These are phyloP conservation scores for Vitis hybrid DNA, from an alignment of 177 flowering plant genomes.

Conservation along the genomic window DNA sequence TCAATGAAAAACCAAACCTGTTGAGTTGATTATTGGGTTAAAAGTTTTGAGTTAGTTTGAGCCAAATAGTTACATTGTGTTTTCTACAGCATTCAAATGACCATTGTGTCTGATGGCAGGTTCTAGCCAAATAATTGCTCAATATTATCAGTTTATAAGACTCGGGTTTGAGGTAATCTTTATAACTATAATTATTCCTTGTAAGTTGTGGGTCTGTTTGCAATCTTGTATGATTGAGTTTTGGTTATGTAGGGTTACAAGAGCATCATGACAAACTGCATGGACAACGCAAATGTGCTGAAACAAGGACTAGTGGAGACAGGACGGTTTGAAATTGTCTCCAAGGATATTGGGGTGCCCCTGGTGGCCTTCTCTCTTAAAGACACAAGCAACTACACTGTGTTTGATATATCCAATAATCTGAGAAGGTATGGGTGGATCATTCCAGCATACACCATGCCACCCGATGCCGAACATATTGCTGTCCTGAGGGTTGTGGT, in stretches of 20 bases:
- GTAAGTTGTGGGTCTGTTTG: background rate
- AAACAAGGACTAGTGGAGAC: constrained; percentile 44
- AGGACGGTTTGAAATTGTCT: constrained; percentile 50
- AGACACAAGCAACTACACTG: constrained; percentile 42
- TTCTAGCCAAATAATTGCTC: constrained; percentile 67
- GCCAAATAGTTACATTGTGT: background rate
- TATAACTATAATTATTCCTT: background rate
- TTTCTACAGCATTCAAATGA: background rate
- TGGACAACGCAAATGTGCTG: constrained; percentile 43
- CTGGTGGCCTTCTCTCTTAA: constrained; percentile 60
- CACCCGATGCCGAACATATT: constrained; percentile 61
- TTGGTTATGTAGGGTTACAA: constrained; percentile 45
- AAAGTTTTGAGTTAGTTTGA: background rate
- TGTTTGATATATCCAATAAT: constrained; percentile 48
- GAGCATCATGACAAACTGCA: constrained; percentile 52
- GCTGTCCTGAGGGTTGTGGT: constrained; percentile 75
- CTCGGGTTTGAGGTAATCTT: constrained; percentile 58
- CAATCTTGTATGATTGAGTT: background rate
- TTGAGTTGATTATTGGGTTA: no score
- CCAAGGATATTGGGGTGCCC: constrained; percentile 66
- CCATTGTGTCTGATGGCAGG: constrained; percentile 34
- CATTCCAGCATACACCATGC: constrained; percentile 64
- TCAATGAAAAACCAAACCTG: no score
- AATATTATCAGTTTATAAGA: constrained; percentile 68
- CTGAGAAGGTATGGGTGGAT: constrained; percentile 66